A percentile compares a stretch with the other conserved stretches of the same genome.
phyloP scores from a whole-genome alignment of 495 filamentous ascomycete genomes.

The Penicillium subrubescens region DNA sequence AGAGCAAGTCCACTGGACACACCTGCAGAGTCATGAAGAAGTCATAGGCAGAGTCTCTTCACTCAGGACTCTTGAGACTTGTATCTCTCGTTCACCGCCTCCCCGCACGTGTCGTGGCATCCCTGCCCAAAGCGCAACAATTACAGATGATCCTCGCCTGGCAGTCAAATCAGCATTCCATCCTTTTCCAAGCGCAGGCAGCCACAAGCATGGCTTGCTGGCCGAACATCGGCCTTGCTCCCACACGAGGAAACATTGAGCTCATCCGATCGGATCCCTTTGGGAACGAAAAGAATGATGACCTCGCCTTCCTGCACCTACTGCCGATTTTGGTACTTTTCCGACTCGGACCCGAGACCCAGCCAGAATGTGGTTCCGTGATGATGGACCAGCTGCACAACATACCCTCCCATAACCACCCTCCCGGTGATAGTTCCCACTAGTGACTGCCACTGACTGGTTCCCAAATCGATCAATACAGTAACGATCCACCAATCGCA shows the following conservation, averaged over 20 bases:
- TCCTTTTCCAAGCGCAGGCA: not conserved
- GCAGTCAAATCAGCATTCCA: slow-evolving; percentile 6
- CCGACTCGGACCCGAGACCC: not conserved
- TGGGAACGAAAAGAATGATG: not conserved
- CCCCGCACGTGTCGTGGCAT: not conserved
- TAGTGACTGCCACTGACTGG: slow-evolving; percentile 12
- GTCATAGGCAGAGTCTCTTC: not conserved
- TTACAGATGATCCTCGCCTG: not conserved
- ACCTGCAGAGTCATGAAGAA: not conserved
- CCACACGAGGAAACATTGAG: not conserved
- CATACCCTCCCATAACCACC: slow-evolving; percentile 21
- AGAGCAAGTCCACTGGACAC: not conserved
- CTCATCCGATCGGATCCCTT: not conserved
- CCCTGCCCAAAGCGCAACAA: not conserved
- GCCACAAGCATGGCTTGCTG: not conserved
- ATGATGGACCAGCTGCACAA: slow-evolving; percentile 25
- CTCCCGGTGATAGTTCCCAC: not conserved
- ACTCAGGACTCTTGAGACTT: not conserved
- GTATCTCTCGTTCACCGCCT: slow-evolving; percentile 1
- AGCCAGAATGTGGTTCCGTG: slow-evolving; percentile 14
- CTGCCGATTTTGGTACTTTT: slow-evolving; percentile 11
- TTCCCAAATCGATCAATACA: slow-evolving; percentile 12
- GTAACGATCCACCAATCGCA: slow-evolving; percentile 23
- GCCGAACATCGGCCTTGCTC: not conserved
- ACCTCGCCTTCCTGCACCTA: slow-evolving; percentile 15